A percentile compares a stretch with the other conserved stretches of the same genome.
Conservation (phyloP, 202 grass and related monocot genomes). For the Thinopyrum obtusiflorum region DNA sequence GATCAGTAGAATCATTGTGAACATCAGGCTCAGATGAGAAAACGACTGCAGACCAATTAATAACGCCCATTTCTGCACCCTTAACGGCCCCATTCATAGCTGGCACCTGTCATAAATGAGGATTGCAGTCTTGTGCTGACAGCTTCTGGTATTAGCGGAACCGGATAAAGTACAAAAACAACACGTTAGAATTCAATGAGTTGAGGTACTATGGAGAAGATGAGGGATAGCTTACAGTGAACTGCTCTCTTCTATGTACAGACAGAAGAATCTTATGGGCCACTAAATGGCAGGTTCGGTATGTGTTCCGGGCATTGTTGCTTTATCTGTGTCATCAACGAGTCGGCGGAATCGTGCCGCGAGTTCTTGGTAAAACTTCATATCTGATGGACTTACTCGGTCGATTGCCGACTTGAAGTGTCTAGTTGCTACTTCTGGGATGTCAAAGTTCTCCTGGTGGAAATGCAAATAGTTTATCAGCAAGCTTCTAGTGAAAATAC, state of each 20-base stretch:
- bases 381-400: constrained; percentile 55
- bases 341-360: constrained; percentile 57
- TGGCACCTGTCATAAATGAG: not conserved
- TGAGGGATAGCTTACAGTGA: not conserved
- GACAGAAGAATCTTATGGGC: not conserved
- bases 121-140: not conserved
- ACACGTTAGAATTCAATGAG: not conserved
- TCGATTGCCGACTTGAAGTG: constrained; percentile 64
- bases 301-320: constrained; percentile 1
- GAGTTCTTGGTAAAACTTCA: constrained; percentile 71
- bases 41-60: not conserved
- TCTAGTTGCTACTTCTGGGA: constrained; percentile 40
- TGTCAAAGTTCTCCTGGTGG: constrained; percentile 63
- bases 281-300: not conserved
- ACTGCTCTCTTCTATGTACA: not conserved
- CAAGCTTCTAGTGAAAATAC: not conserved
- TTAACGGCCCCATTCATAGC: not conserved
- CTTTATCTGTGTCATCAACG: constrained; percentile 28
- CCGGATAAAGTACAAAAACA: not conserved
- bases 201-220: not conserved
- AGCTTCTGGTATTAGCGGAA: not conserved
- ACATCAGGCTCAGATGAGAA: not conserved
- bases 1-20: not conserved
- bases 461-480: constrained; percentile 3
- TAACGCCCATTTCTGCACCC: not conserved